Evolutionary conservation across 2,329 filamentous ascomycete species (phyloP), one percentile per base, ranked within the genome.

Genomic region (Stemphylium beticola): DNA sequence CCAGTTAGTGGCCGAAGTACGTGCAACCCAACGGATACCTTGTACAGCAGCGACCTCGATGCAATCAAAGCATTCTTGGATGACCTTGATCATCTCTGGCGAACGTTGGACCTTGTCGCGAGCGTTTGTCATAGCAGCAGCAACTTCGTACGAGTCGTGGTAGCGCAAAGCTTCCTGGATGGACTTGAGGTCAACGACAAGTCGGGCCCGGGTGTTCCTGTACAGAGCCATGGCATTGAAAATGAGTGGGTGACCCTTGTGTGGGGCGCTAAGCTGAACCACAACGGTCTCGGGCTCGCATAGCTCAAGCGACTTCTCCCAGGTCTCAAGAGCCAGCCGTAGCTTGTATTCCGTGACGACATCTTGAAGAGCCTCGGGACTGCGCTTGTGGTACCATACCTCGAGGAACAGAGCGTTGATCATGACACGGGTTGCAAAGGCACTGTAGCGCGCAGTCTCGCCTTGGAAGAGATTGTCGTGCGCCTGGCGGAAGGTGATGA

Each of bases 221-320:
- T 93, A 97, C 81, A 98, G 89, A 15, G 95, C 95, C 87, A 95
- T 95, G 52, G 95, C 93, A 75, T 99, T 99, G 85, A 98, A 98
- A 68, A 97, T 92, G 48, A 99, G 82, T 15, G 95, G 95, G 72
- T 98, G 95, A 14, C 93, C 93, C 76, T 96, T 96, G 78, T 98
- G 93, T 42, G 95, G 93, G 24, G 93, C 93, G 74, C 91, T 96
- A 63, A 98, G 84, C 47, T 93, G 92, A 46, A 97, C 91, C 11
- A 92, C 85, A 48, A 93, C 91, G 12, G 86, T 88, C 77, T 99
- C 95, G 2, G 92, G 89, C 79, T 98, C 93, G 75, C 93, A 97
- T 58, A 96, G 84, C 53, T 96, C 92, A 18, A 98, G 85, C 36
- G 93, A 97, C 78, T 91, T 96, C 81, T 98, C 92, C 95, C 95